Evolutionary conservation across 192 early-diverging fungal species (phyloP).

Genomic region (Podila minutissima): DNA sequence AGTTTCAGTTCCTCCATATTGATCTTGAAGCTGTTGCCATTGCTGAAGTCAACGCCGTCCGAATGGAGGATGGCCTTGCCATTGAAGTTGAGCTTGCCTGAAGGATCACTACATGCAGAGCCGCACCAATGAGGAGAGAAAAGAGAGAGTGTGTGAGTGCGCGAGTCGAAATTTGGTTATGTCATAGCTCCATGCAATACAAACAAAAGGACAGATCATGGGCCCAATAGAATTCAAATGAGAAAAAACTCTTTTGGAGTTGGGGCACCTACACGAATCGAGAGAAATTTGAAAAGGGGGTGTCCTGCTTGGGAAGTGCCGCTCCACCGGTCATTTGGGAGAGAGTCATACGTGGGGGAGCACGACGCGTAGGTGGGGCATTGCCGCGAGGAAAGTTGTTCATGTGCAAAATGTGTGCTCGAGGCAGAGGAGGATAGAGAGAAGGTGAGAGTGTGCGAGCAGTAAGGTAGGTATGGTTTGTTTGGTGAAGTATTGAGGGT

Average conservation of each 20-base stretch:
- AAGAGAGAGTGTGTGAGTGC: not conserved
- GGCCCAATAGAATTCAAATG: no score
- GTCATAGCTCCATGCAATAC: not conserved
- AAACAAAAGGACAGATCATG: slow-evolving; percentile 1
- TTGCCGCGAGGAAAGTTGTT: slow-evolving; percentile 30
- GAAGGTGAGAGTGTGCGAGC: not conserved
- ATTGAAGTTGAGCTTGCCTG: slow-evolving; percentile 89
- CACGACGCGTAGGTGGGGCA: slow-evolving; percentile 32
- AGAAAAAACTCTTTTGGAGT: not conserved
- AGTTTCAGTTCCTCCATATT: slow-evolving; percentile 86
- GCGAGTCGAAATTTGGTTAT: not conserved
- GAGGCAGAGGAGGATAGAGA: not conserved
- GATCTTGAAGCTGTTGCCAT: slow-evolving; percentile 88
- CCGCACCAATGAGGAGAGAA: not conserved
- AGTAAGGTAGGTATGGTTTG: not conserved
- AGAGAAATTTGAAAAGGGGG: slow-evolving; percentile 75
- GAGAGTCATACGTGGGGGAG: slow-evolving; percentile 31
- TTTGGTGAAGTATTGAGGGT: not conserved
- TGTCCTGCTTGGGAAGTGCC: slow-evolving; percentile 33
- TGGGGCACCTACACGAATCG: slow-evolving; percentile 67
- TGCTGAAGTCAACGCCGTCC: slow-evolving; percentile 92
- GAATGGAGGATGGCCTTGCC: slow-evolving; percentile 93
- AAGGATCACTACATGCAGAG: slow-evolving; percentile 67
- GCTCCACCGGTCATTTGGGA: slow-evolving; percentile 32
- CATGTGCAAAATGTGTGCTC: not conserved